Percentiles rank a stretch among this genome's conserved stretches.
Conservation (phyloP, 208 protist genomes). For the Leishmania tarentolae region DNA sequence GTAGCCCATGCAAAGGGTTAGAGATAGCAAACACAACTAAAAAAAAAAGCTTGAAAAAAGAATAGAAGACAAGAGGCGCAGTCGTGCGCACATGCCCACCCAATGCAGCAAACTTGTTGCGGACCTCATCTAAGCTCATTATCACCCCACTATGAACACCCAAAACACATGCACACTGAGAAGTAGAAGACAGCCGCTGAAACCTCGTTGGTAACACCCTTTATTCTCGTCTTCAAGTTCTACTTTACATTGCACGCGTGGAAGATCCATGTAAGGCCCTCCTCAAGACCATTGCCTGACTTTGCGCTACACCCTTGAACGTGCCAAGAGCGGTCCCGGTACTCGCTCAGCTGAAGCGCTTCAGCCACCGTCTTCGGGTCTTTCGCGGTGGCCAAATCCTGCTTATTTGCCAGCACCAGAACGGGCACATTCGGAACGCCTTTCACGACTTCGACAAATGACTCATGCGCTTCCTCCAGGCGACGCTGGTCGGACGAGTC, state of each 20-base stretch:
- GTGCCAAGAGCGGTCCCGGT: slow-evolving; percentile 95
- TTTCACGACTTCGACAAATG: slow-evolving; percentile 95
- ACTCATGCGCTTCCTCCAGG: slow-evolving; percentile 90
- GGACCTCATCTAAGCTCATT: not conserved
- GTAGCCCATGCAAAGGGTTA: not conserved
- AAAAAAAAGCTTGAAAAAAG: not conserved
- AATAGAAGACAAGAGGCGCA: not conserved
- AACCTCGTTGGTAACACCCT: no score
- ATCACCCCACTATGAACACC: not conserved
- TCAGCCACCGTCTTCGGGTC: slow-evolving; percentile 73
- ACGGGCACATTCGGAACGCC: slow-evolving; percentile 96
- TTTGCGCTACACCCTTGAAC: slow-evolving; percentile 97
- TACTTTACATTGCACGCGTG: slow-evolving; percentile 44
- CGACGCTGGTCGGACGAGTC: slow-evolving; percentile 93
- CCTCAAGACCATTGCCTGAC: slow-evolving; percentile 91
- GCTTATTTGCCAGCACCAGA: slow-evolving; percentile 99
- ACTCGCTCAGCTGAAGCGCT: slow-evolving; percentile 81
- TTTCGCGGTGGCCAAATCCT: slow-evolving; percentile 97
- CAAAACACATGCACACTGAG: not conserved
- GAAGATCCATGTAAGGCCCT: slow-evolving; percentile 94
- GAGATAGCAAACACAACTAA: not conserved
- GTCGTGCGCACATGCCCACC: not conserved
- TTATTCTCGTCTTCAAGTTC: not conserved
- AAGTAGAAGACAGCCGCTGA: not conserved
- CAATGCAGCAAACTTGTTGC: not conserved